Base-by-base conservation (phyloP, 2,329 filamentous ascomycete species). In the Colletotrichum somersetense region DNA sequence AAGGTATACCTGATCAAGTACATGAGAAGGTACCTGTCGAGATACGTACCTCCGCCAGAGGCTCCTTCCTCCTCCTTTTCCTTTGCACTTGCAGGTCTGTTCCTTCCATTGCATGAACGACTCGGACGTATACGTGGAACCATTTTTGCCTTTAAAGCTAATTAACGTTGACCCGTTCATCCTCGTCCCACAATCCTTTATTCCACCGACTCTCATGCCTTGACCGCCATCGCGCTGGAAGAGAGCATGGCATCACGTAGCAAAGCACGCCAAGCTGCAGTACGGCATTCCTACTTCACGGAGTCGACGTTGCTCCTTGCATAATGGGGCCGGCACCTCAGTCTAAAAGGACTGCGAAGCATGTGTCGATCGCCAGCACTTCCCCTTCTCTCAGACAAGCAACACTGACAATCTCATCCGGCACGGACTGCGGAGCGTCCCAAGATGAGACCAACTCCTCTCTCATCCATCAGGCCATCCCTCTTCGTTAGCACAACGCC, bases 41-140 rank as follows among this genome's bases (percentile, higher is more conserved):
- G 38, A 18, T 18, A 33, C 26, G 14, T 30, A 30, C 35, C 8
- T 42, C 26, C 57, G 38, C 35, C 35, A 20, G 40, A 8, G 23
- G 23, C 53, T 57, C 33, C 33, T 14, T 16, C 53, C 33, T 23
- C 20, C 20, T n/a, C 33, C 20, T 20, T 46, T 12, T 12, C 46
- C 46, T 6, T 12, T 44, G 20, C 53, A 56, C 6, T 12, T 44
- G 20, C 53, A 56, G 33, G 10, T 11, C 46, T 30, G 48, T 63
- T 23, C 38, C 6, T 48, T 26, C 61, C 48, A 42, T 64, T 65
- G 58, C 69, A 63, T 68, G 69, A 72, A 72, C 65, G 58, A 68
- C 69, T 68, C 58, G 58, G 69, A 72, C 65, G 30, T 26, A 3
- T 8, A 58, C 6, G 14, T 68, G 42, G 52, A 57, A 58, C 65